These are phyloP conservation scores for Psidium guajava DNA, from an alignment of 345 rosid genomes.

Conservation along the genomic window DNA sequence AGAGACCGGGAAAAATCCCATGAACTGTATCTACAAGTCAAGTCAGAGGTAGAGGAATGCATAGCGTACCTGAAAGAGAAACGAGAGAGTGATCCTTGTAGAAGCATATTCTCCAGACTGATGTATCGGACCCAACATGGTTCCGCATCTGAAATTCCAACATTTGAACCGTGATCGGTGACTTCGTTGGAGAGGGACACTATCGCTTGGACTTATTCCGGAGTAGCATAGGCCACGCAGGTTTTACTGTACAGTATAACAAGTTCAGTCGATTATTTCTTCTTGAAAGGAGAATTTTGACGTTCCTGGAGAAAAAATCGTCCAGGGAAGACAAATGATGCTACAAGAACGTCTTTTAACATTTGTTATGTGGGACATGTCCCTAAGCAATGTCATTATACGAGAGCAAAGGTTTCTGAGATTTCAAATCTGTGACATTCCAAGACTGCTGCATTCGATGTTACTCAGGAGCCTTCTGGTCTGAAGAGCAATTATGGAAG, in stretches of 20 bases:
- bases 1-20: constrained; percentile 41
- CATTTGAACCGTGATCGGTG: constrained; percentile 37
- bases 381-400: neutral
- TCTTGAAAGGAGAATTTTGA: neutral
- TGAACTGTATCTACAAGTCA: constrained; percentile 47
- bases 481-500: neutral
- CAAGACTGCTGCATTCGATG: neutral
- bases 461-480: neutral
- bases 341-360: neutral
- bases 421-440: neutral
- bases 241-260: neutral
- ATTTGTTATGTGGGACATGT: neutral
- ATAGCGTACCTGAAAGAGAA: constrained; percentile 43
- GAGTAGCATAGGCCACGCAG: neutral
- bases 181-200: neutral
- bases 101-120: constrained; percentile 39
- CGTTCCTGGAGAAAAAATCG: neutral
- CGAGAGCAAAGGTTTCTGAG: neutral
- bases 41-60: constrained; percentile 52
- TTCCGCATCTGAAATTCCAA: constrained; percentile 37
- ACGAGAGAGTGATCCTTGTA: constrained; percentile 60
- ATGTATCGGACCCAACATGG: constrained; percentile 40
- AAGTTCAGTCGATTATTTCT: neutral
- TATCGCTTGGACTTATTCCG: neutral
- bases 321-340: neutral